phyloP scores from a whole-genome alignment of 164 flowering plant species.

The Echeveria elegans region DNA sequence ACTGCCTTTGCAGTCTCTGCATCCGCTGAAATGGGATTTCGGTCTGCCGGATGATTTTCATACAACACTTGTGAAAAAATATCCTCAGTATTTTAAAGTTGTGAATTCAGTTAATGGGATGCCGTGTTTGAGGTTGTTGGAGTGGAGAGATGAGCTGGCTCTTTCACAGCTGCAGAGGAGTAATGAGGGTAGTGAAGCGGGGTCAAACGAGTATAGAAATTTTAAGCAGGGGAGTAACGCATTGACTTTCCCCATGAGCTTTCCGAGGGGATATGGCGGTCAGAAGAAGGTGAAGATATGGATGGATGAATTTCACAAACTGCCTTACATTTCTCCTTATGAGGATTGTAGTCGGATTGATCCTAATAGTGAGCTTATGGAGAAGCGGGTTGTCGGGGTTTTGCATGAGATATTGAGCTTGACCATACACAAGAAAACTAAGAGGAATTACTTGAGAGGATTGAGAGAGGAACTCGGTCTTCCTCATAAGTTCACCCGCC shows the following conservation, averaged over 20 bases:
- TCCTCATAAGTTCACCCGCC: constrained; percentile 78
- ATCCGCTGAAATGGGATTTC: constrained; percentile 71
- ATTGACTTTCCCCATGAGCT: constrained; percentile 70
- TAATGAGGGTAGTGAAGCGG: constrained; percentile 42
- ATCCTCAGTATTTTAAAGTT: constrained; percentile 53
- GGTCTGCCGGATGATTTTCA: constrained; percentile 74
- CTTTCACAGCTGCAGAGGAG: constrained; percentile 65
- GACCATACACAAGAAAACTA: constrained; percentile 87
- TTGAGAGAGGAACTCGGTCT: constrained; percentile 77
- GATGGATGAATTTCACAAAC: constrained; percentile 93
- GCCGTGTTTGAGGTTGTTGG: constrained; percentile 33
- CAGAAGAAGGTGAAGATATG: constrained; percentile 84
- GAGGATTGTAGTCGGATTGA: constrained; percentile 66
- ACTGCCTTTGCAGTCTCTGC: constrained; percentile 45
- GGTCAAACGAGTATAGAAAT: constrained; percentile 34
- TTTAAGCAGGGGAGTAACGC: constrained; percentile 52
- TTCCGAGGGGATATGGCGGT: constrained; percentile 81
- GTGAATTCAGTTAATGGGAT: constrained; percentile 46
- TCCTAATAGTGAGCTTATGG: constrained; percentile 88
- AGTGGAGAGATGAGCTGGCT: constrained; percentile 65
- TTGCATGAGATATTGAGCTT: constrained; percentile 82
- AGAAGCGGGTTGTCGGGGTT: constrained; percentile 88
- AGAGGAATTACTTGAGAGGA: constrained; percentile 80
- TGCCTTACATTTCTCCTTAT: constrained; percentile 91
- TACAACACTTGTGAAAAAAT: constrained; percentile 34